A percentile compares a stretch with the other conserved stretches of the same genome.
Evolutionary conservation across 768 basidiomycete species (phyloP).

Genomic region (Phlegmacium glaucopus): DNA sequence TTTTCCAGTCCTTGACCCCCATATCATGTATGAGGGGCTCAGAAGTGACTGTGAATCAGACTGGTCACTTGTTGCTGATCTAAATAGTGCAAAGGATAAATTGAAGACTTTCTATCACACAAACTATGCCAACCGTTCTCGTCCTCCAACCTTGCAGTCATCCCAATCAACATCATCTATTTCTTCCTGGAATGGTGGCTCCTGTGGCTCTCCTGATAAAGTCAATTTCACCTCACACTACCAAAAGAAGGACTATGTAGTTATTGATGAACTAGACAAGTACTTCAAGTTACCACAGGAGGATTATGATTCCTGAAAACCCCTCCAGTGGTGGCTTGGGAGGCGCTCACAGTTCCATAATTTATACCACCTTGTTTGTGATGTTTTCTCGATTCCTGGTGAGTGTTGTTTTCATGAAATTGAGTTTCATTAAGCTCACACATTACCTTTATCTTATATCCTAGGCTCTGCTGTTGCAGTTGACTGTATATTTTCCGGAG

Average conservation of each 20-base stretch:
- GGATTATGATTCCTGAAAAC: constrained; percentile 24
- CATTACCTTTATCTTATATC: neutral
- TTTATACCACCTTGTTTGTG: constrained; percentile 23
- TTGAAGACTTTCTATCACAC: neutral
- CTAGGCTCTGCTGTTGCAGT: neutral
- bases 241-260: neutral
- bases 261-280: constrained; percentile 10
- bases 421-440: too few species aligned
- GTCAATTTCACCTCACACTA: constrained; percentile 14
- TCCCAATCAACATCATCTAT: neutral
- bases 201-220: neutral
- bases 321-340: constrained; percentile 27
- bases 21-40: constrained; percentile 21
- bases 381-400: constrained; percentile 31
- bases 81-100: neutral
- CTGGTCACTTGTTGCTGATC: constrained; percentile 8
- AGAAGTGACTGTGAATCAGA: constrained; percentile 17
- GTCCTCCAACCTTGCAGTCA: neutral
- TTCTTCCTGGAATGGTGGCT: neutral
- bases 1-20: constrained; percentile 27
- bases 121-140: neutral
- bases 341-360: constrained; percentile 19
- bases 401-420: too few species aligned
- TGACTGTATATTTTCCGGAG: too few species aligned
- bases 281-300: constrained; percentile 13